These are phyloP conservation scores for Aspergillus pseudoviridinutans DNA, from an alignment of 2,329 filamentous ascomycete genomes.

Conservation along the genomic window DNA sequence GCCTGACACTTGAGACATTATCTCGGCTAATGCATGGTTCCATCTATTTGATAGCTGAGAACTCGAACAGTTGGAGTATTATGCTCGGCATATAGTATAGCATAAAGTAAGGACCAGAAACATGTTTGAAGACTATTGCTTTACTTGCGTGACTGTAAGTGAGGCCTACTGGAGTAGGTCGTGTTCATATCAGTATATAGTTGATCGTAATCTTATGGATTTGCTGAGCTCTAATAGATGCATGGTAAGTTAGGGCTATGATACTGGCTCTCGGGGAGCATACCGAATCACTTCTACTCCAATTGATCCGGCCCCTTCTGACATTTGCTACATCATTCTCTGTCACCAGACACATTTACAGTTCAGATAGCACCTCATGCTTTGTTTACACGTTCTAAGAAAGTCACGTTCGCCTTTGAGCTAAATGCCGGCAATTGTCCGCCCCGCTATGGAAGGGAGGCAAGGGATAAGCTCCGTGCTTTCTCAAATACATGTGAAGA, in stretches of 20 bases:
- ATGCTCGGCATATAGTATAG: neutral
- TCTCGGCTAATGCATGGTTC: neutral
- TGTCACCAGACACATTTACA: no score
- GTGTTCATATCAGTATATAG: neutral
- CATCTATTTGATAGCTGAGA: neutral
- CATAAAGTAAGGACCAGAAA: neutral
- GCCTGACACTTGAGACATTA: neutral
- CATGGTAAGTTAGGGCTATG: neutral
- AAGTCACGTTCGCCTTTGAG: neutral
- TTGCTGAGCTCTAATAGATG: neutral
- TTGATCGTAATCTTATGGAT: neutral
- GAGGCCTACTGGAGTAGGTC: neutral
- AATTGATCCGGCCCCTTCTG: neutral
- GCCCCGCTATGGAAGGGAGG: neutral
- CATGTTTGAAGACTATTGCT: neutral
- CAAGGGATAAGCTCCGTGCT: neutral
- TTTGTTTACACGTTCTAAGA: neutral
- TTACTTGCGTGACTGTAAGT: neutral
- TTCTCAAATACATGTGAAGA: neutral
- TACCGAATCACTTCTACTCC: no score
- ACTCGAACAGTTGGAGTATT: neutral
- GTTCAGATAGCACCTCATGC: neutral
- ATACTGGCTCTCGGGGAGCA: no score
- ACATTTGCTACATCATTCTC: no score
- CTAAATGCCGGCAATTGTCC: neutral